Evolutionary conservation across 257 asterid species (phyloP), one percentile per base, ranked within the genome.

Genomic region (Solanum acaule): DNA sequence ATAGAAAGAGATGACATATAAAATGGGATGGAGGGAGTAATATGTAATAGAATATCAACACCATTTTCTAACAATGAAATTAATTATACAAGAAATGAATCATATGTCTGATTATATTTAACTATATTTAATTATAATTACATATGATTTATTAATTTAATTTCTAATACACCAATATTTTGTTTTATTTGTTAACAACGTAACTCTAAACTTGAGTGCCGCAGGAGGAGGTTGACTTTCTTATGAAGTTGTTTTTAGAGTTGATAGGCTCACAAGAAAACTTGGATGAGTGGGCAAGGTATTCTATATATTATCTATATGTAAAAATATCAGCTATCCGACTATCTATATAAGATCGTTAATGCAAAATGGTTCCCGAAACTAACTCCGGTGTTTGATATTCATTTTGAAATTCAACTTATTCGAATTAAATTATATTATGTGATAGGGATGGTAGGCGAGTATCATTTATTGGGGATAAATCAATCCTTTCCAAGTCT

Each of bases 381-480:
- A 15, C 0, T 16, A 52, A n/a, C n/a, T n/a, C n/a, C n/a, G n/a
- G 8, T 52, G 0, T 59, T 20, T 59, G 12, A 59, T 20, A 59
- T 56, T 56, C 25, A 56, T 56, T 56, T 56, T 56, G 10, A 20
- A 56, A 56, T 56, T 20, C 25, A 56, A 56, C 25, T 56, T 56
- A 56, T 1, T 56, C 65, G 25, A 61, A 22, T 63, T n/a, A n/a
- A 63, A 63, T 25, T 67, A 61, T 18, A 16, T 38, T 6, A 29
- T 37, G 15, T 73, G 15, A 33, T 37, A 91, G 87, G 67, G 6
- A 68, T 27, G 34, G 52, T 10, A 9, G 88, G 1, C 89, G 84
- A 16, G 25, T 87, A 29, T 87, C 91, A 0, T 63, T 27, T 5
- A 91, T 87, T 14, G 93, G 92, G 37, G 85, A 88, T 14, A 90